Percentiles rank a stretch among this genome's conserved stretches.
Evolutionary conservation across 768 basidiomycete genomes (phyloP).

Genomic region (Phlegmacium glaucopus): DNA sequence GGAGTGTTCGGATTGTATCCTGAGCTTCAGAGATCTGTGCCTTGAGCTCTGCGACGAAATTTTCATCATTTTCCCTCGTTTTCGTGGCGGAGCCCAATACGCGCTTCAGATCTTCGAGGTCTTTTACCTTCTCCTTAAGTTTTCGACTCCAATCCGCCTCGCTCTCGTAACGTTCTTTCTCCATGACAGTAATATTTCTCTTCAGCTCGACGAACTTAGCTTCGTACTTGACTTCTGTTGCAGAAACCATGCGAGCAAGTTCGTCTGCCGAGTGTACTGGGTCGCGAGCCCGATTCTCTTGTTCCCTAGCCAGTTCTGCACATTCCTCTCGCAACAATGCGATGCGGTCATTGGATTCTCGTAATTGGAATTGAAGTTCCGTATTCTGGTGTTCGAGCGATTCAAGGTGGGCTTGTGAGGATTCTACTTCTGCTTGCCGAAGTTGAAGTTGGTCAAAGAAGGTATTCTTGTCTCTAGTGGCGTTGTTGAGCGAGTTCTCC

Average conservation of each 20-base stretch:
- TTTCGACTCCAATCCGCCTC: constrained; percentile 91
- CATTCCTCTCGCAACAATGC: constrained; percentile 71
- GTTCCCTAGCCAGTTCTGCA: constrained; percentile 57
- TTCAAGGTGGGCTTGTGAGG: constrained; percentile 72
- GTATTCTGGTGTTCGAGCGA: constrained; percentile 72
- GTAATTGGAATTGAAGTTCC: constrained; percentile 84
- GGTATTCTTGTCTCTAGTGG: constrained; percentile 70
- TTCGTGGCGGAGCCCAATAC: constrained; percentile 55
- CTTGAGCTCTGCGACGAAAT: constrained; percentile 45
- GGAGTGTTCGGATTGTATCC: constrained; percentile 43
- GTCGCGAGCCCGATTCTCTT: constrained; percentile 43
- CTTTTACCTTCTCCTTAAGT: constrained; percentile 71
- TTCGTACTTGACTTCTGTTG: constrained; percentile 77
- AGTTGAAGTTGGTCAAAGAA: constrained; percentile 87
- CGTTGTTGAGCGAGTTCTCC: constrained; percentile 64
- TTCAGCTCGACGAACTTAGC: constrained; percentile 69
- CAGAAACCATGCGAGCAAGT: constrained; percentile 67
- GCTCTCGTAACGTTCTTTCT: constrained; percentile 81
- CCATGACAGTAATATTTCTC: constrained; percentile 55
- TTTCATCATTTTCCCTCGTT: constrained; percentile 58
- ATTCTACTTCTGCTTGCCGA: constrained; percentile 88
- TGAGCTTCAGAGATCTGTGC: constrained; percentile 51
- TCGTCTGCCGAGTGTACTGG: constrained; percentile 56
- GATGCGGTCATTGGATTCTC: constrained; percentile 73
- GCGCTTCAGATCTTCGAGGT: constrained; percentile 69